Evolutionary conservation across 2,329 filamentous ascomycete species (phyloP).

Genomic region (Onygenales sp.): DNA sequence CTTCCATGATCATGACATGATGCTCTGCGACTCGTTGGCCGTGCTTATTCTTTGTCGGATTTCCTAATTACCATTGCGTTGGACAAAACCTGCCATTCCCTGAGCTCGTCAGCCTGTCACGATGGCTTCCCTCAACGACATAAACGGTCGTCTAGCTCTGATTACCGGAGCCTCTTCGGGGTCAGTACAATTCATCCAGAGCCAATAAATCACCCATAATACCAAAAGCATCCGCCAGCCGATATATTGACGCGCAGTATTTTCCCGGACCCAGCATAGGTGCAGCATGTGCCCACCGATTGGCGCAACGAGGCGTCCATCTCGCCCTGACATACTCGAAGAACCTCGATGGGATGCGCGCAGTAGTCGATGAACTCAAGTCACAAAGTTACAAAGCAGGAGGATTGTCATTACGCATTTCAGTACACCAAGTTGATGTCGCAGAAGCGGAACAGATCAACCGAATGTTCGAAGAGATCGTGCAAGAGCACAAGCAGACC

Average conservation of each 20-base stretch:
- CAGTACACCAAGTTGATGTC: slow-evolving; percentile 51
- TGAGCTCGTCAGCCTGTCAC: slow-evolving; percentile 8
- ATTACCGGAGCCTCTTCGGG: slow-evolving; percentile 54
- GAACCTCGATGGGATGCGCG: slow-evolving; percentile 38
- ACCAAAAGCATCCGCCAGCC: background rate
- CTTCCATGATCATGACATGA: background rate
- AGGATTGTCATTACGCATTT: slow-evolving; percentile 34
- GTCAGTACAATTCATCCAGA: slow-evolving; percentile 27
- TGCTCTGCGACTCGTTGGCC: background rate
- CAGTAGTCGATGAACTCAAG: slow-evolving; percentile 35
- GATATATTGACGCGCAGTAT: background rate
- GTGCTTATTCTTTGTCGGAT: background rate
- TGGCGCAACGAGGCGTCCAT: slow-evolving; percentile 43
- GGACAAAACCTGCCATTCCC: background rate
- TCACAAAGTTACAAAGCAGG: slow-evolving; percentile 10
- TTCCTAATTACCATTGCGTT: background rate
- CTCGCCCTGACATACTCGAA: slow-evolving; percentile 52
- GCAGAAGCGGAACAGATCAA: slow-evolving; percentile 44
- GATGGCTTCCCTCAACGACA: slow-evolving; percentile 32
- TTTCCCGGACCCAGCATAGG: slow-evolving; percentile 43
- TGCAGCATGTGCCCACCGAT: slow-evolving; percentile 46
- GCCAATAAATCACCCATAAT: background rate
- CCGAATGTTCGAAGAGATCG: slow-evolving; percentile 46
- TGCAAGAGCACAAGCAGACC: slow-evolving; percentile 41
- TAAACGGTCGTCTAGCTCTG: slow-evolving; percentile 47